Evolutionary conservation across 2,329 filamentous ascomycete species (phyloP), one percentile per base, ranked within the genome.

Genomic region (Lasiodiplodia theobromae): DNA sequence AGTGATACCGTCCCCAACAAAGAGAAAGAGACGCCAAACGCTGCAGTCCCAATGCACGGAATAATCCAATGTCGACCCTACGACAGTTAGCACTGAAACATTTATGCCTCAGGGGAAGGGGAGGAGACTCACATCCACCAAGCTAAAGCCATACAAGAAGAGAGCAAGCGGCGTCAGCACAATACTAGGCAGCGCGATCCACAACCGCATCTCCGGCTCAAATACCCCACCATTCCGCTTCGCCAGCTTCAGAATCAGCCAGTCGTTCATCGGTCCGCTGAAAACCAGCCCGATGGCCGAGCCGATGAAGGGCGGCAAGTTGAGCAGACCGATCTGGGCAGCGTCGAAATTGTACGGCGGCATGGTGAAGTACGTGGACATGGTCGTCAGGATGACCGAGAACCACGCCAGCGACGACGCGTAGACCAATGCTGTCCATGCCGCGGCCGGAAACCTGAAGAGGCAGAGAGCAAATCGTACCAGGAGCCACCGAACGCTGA

Each of bases 261-360:
- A 72, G 23, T 69, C 71, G n/a, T 78, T 68, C 7, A 71, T 71
- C 51, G 77, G 73, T 21, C 80, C 82, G 69, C 80, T 84, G 75
- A 81, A 72, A 67, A 83, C 76, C 67, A 82, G 63, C 57, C 78
- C 74, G 71, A 80, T 62, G 71, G 78, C 65, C 66, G 74, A 62
- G 62, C 78, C 69, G 58, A 79, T 72, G 51, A 74, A 73, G 56
- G 81, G 71, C 64, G 77, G 74, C 28, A 81, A 69, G 78, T 79
- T 82, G 4, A 84, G 77, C 4, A 82, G 77, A 74, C 81, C 81
- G 69, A 85, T 82, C 0, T 82, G 83, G 62, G 84, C 82, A 65
- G 79, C 81, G 8, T 82, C 75, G 1, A 82, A 82, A 0, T 73
- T 71, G 62, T 82, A 82, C 8, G 78, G 72, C 23, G 73, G 74